These are phyloP conservation scores for Sanghuangporus baumii DNA, from an alignment of 1,284 basidiomycete genomes.

Conservation along the genomic window DNA sequence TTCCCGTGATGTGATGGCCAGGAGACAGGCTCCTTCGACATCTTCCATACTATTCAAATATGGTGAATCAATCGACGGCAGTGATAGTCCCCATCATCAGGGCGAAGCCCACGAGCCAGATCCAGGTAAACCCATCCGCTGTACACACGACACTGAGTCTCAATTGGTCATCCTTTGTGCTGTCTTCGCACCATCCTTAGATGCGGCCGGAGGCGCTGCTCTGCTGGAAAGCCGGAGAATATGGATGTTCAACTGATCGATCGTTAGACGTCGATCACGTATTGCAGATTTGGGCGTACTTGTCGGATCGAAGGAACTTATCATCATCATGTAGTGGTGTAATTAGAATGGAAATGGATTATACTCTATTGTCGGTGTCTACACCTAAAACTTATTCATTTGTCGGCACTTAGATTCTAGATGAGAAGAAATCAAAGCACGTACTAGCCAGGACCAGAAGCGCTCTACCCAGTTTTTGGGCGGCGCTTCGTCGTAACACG, in stretches of 20 bases:
- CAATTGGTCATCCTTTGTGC: no score
- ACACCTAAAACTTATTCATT: neutral
- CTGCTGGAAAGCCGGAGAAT: no score
- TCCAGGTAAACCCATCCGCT: no score
- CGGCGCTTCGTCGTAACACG: conserved; percentile 57
- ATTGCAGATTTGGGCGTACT: neutral
- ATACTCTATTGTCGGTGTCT: neutral
- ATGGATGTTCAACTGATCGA: no score
- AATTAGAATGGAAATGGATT: neutral
- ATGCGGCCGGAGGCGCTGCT: no score
- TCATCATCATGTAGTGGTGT: neutral
- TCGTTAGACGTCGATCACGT: no score
- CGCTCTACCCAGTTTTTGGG: conserved; percentile 61
- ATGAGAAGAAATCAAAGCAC: conserved; percentile 25
- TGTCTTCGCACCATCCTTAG: no score
- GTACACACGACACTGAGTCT: no score
- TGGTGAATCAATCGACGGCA: no score
- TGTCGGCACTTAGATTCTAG: neutral
- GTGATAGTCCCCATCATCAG: no score
- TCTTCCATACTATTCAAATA: neutral
- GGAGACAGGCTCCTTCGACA: neutral
- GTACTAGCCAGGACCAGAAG: conserved; percentile 69
- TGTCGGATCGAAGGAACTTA: neutral
- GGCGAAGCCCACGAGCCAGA: no score
- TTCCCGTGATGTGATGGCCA: neutral